Conservation (phyloP, 768 basidiomycete genomes). For the Rhizopogon rudus region DNA sequence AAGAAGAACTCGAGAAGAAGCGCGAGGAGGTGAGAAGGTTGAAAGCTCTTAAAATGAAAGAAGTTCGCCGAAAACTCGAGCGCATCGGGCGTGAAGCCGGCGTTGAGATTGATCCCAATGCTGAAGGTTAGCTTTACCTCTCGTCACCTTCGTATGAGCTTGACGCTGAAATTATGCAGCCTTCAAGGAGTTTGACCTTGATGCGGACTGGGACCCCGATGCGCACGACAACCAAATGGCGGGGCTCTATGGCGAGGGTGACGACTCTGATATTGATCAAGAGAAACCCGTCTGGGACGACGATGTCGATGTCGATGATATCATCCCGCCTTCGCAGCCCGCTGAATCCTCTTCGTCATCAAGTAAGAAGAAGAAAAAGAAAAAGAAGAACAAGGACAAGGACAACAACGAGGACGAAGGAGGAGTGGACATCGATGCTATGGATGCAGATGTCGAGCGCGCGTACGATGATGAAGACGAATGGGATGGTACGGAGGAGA, state of each 20-base stretch:
- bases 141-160: neutral
- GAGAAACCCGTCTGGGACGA: slow-evolving; percentile 91
- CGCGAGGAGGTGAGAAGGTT: slow-evolving; percentile 79
- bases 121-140: slow-evolving; percentile 14
- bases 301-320: slow-evolving; percentile 78
- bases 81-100: slow-evolving; percentile 70
- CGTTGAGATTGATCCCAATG: slow-evolving; percentile 23
- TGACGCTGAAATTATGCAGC: slow-evolving; percentile 30
- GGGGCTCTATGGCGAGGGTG: slow-evolving; percentile 58
- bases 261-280: slow-evolving; percentile 32
- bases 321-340: slow-evolving; percentile 33
- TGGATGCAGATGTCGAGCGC: slow-evolving; percentile 56
- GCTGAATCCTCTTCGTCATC: slow-evolving; percentile 26
- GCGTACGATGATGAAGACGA: slow-evolving; percentile 52
- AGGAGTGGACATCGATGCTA: slow-evolving; percentile 39
- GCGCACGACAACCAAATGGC: slow-evolving; percentile 83
- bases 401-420: slow-evolving; percentile 45
- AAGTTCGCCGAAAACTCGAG: slow-evolving; percentile 72
- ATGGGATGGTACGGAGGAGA: slow-evolving; percentile 88
- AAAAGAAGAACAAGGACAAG: slow-evolving; percentile 27
- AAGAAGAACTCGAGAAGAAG: slow-evolving; percentile 26
- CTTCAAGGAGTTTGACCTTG: slow-evolving; percentile 71
- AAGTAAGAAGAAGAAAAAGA: slow-evolving; percentile 43
- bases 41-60: slow-evolving; percentile 81
- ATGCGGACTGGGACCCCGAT: slow-evolving; percentile 89